phyloP scores from a whole-genome alignment of 805 yeast species.

The Pichia heedii region DNA sequence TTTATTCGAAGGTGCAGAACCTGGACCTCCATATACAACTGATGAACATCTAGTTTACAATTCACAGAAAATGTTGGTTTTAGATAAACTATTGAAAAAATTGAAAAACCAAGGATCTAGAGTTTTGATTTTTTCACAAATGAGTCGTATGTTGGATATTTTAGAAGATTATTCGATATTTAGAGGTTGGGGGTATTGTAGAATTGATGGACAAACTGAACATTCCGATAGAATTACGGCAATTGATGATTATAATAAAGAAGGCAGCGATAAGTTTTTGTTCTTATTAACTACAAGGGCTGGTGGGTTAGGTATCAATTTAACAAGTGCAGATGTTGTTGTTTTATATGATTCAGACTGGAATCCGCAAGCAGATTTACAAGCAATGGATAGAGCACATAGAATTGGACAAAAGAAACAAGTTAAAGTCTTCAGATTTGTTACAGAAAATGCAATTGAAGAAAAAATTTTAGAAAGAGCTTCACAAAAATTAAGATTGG shows the following conservation, averaged over 20 bases:
- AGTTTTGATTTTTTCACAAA: slow-evolving; percentile 72
- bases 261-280: slow-evolving; percentile 62
- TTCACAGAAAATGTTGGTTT: slow-evolving; percentile 60
- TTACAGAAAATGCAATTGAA: slow-evolving; percentile 77
- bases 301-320: slow-evolving; percentile 82
- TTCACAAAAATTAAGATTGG: slow-evolving; percentile 67
- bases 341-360: slow-evolving; percentile 74
- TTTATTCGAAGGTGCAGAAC: slow-evolving; percentile 80
- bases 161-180: slow-evolving; percentile 71
- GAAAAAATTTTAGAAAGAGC: slow-evolving; percentile 78
- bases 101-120: slow-evolving; percentile 63
- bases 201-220: slow-evolving; percentile 79
- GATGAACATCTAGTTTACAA: slow-evolving; percentile 75
- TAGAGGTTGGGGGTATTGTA: slow-evolving; percentile 60
- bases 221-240: slow-evolving; percentile 68
- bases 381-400: slow-evolving; percentile 86
- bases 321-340: slow-evolving; percentile 74
- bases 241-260: slow-evolving; percentile 73
- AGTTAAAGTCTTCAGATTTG: slow-evolving; percentile 67
- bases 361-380: slow-evolving; percentile 86
- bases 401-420: slow-evolving; percentile 83
- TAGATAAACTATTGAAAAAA: slow-evolving; percentile 57
- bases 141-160: slow-evolving; percentile 76
- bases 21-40: slow-evolving; percentile 82
- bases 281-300: slow-evolving; percentile 77